These are phyloP conservation scores for Colletotrichum coccodes DNA, from an alignment of 2,329 filamentous ascomycete genomes.

Conservation along the genomic window DNA sequence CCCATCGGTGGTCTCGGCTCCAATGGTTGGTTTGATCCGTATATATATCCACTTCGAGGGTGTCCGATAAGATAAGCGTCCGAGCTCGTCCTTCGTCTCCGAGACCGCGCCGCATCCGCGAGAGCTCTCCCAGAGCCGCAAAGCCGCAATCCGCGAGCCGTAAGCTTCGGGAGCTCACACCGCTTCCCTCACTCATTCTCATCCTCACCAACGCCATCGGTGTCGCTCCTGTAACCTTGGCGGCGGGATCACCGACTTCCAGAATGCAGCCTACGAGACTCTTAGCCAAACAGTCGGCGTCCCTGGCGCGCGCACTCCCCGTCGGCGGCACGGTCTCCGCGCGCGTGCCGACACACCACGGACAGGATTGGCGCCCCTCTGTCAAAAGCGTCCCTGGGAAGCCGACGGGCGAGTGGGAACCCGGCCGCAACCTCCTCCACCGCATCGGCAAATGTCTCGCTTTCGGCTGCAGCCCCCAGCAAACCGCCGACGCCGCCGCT, in stretches of 20 bases:
- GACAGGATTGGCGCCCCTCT: not conserved
- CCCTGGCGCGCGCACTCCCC: not conserved
- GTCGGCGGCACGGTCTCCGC: not conserved
- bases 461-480: slow-evolving; percentile 33
- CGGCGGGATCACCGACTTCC: too few relatives aligned
- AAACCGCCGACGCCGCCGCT: slow-evolving; percentile 24
- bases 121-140: not conserved
- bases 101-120: not conserved
- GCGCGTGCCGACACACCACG: not conserved
- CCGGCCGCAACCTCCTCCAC: not conserved
- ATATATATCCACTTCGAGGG: not conserved
- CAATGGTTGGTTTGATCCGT: not conserved
- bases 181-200: not conserved
- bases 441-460: slow-evolving; percentile 34
- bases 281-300: not conserved
- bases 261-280: not conserved
- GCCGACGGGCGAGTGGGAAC: not conserved
- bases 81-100: not conserved
- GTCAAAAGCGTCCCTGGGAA: not conserved
- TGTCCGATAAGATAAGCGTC: not conserved
- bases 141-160: too few relatives aligned
- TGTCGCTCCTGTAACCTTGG: too few relatives aligned
- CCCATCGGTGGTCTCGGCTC: not conserved
- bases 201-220: not conserved
- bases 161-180: not conserved